Evolutionary conservation across 1,139 yeast genomes (phyloP).

Genomic region (Lodderomyces jiufengensis): DNA sequence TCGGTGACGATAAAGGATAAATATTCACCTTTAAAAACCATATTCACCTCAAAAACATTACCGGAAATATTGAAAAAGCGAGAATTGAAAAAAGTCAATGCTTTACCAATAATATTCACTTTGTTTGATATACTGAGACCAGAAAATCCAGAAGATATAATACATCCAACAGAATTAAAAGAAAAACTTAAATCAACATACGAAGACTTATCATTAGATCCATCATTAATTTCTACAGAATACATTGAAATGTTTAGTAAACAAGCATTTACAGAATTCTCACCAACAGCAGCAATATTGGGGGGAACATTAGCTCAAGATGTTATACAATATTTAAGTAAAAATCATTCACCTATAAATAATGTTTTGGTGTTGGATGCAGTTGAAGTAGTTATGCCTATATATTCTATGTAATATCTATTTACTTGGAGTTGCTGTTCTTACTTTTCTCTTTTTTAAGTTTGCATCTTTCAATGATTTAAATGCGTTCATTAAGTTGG

Average conservation of each 20-base stretch:
- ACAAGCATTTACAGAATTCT: conserved; percentile 66
- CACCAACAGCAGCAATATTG: conserved; percentile 82
- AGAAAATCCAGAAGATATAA: conserved; percentile 23
- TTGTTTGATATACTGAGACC: conserved; percentile 40
- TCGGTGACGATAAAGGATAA: conserved; percentile 53
- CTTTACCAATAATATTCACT: conserved; percentile 62
- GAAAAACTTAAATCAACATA: conserved; percentile 23
- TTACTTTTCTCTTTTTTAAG: conserved; percentile 41
- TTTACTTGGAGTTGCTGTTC: conserved; percentile 36
- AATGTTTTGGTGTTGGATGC: conserved; percentile 80
- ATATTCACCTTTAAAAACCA: conserved; percentile 35
- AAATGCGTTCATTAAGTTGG: conserved; percentile 33
- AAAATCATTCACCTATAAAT: conserved; percentile 76
- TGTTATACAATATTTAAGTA: conserved; percentile 75
- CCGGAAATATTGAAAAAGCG: conserved; percentile 47
- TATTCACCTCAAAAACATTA: conserved; percentile 37
- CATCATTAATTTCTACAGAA: conserved; percentile 32
- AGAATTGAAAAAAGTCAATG: conserved; percentile 56
- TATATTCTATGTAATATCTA: conserved; percentile 44
- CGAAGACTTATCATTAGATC: conserved; percentile 33
- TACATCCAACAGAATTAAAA: conserved; percentile 25
- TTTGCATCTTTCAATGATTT: conserved; percentile 39
- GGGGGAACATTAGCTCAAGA: conserved; percentile 95
- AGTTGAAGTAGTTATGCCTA: conserved; percentile 67
- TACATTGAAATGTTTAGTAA: conserved; percentile 37